Evolutionary conservation across 2,329 filamentous ascomycete species (phyloP).

Genomic region (Sclerotinia sclerotiorum): DNA sequence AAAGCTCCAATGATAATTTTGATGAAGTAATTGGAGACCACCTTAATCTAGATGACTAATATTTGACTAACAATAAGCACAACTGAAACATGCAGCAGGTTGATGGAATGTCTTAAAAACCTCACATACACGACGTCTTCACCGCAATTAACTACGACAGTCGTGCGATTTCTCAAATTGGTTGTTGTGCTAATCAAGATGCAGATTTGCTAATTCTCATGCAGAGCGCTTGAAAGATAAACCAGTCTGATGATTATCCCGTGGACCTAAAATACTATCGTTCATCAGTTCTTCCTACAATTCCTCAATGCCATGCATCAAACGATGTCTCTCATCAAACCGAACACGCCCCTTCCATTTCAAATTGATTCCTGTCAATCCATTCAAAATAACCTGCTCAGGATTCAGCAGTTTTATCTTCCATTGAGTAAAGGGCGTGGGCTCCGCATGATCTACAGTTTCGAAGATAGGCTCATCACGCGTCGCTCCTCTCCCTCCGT

Average conservation of each 20-base stretch:
- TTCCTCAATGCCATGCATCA: not conserved
- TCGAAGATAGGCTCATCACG: constrained; percentile 18
- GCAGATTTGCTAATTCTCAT: not conserved
- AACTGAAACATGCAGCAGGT: not conserved
- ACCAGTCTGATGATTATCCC: not conserved
- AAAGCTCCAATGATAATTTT: not conserved
- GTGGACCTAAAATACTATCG: not conserved
- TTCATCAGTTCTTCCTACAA: not conserved
- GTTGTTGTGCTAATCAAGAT: not conserved
- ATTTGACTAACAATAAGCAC: not conserved
- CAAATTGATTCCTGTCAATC: constrained; percentile 2
- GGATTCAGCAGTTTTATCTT: constrained; percentile 17
- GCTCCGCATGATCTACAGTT: constrained; percentile 12
- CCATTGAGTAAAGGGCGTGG: constrained; percentile 16
- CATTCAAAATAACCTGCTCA: not conserved
- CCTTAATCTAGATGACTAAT: rapidly evolving
- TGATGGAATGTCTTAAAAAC: not conserved
- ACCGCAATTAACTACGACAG: not conserved
- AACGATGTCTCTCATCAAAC: not conserved
- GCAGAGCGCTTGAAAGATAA: not conserved
- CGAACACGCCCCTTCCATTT: constrained; percentile 16
- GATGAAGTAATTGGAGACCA: not conserved
- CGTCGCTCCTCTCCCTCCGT: not conserved
- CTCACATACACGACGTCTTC: not conserved
- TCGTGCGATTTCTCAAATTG: too few species aligned